Percentiles rank a stretch among this genome's conserved stretches.
Conservation (phyloP, 768 basidiomycete genomes). For the Russula dissimulans region DNA sequence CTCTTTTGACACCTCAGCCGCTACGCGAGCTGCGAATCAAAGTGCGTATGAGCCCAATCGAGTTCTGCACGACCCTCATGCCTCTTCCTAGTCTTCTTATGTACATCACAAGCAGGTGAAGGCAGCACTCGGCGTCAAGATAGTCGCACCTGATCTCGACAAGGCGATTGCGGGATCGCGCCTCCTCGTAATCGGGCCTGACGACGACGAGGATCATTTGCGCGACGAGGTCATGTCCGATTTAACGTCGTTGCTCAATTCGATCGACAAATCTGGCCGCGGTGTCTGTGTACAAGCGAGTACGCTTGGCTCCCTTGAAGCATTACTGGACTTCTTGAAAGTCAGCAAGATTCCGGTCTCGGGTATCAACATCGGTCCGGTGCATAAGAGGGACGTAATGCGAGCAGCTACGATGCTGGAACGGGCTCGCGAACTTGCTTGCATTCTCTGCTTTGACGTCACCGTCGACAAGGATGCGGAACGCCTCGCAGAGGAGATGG, state of each 20-base stretch:
- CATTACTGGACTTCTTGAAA: conserved; percentile 91
- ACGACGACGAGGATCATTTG: conserved; percentile 93
- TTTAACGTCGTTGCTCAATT: conserved; percentile 76
- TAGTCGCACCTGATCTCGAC: conserved; percentile 89
- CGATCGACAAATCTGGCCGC: conserved; percentile 89
- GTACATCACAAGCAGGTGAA: conserved; percentile 97
- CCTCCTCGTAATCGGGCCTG: conserved; percentile 83
- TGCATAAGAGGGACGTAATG: conserved; percentile 93
- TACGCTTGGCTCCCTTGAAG: conserved; percentile 94
- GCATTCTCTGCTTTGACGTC: conserved; percentile 96
- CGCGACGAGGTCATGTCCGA: conserved; percentile 97
- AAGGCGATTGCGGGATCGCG: conserved; percentile 98
- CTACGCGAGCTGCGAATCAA: conserved; percentile 92
- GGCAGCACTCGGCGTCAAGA: conserved; percentile 93
- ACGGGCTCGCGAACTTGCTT: conserved; percentile 89
- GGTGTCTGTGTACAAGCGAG: conserved; percentile 98
- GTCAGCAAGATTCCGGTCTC: conserved; percentile 94
- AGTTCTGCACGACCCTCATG: conserved; percentile 3
- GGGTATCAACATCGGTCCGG: conserved; percentile 95
- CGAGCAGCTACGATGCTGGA: conserved; percentile 90
- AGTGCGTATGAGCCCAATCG: conserved; percentile 35
- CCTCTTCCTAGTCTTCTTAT: conserved; percentile 63
- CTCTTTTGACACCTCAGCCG: conserved; percentile 92
- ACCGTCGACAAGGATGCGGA: conserved; percentile 90
- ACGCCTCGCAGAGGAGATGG: conserved; percentile 85